Evolutionary conservation across 257 asterid species (phyloP).

Genomic region (Jacaranda copaia): DNA sequence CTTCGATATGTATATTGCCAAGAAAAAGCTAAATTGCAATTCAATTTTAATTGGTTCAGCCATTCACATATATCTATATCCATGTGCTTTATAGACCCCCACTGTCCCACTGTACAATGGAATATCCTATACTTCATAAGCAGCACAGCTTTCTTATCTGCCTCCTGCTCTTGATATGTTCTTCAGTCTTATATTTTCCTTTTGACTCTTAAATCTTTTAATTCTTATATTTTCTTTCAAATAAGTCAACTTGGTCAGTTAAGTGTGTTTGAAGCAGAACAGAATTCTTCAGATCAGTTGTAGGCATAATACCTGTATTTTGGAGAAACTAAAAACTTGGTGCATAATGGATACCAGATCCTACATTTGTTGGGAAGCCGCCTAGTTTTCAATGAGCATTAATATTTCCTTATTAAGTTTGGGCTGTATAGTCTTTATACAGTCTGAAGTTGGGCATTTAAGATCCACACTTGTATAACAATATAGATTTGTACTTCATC

Average conservation of each 20-base stretch:
- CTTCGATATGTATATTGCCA: not conserved
- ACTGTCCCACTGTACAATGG: not conserved
- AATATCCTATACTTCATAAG: not conserved
- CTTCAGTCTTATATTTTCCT: not conserved
- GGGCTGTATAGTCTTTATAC: not conserved
- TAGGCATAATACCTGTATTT: not conserved
- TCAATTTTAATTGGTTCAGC: not conserved
- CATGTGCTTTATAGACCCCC: not conserved
- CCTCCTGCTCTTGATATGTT: not conserved
- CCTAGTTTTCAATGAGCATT: not conserved
- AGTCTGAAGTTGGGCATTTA: not conserved
- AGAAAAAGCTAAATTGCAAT: not conserved
- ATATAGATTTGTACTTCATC: not conserved
- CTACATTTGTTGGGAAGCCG: not conserved
- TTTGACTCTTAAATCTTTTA: not conserved
- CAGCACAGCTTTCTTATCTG: not conserved
- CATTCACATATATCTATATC: not conserved
- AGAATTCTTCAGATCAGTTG: not conserved
- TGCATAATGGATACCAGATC: not conserved
- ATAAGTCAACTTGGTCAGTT: not conserved
- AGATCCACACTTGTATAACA: not conserved
- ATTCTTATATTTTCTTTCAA: not conserved
- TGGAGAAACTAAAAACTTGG: not conserved
- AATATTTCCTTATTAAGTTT: not conserved
- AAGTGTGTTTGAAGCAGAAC: conserved; percentile 1